Conservation (phyloP, 768 basidiomycete species). For the Lactarius sanguifluus region DNA sequence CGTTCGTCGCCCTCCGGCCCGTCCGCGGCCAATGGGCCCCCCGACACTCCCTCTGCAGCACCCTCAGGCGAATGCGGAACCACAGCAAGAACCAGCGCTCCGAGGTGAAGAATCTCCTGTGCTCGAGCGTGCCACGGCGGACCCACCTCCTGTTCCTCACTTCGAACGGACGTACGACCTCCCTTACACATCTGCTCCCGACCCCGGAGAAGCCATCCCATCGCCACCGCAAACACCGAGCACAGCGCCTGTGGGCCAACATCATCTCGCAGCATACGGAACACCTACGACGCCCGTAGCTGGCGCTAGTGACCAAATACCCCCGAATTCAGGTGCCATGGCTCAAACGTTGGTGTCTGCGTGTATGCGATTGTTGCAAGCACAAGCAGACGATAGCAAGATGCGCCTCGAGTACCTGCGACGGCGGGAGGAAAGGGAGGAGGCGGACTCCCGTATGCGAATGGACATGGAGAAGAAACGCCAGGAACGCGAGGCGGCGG, state of each 20-base stretch:
- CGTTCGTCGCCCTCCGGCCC: constrained; percentile 28
- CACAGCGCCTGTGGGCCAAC: constrained; percentile 23
- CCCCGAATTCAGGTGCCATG: constrained; percentile 48
- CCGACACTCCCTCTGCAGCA: constrained; percentile 24
- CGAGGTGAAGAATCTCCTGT: constrained; percentile 26
- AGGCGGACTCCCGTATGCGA: constrained; percentile 52
- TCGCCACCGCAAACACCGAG: constrained; percentile 31
- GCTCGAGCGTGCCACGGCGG: constrained; percentile 21
- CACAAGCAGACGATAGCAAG: constrained; percentile 68
- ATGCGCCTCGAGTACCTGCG: constrained; percentile 69
- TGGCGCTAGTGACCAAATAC: constrained; percentile 40
- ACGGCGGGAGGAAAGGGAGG: constrained; percentile 68
- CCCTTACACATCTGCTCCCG: constrained; percentile 22
- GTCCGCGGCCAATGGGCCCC: constrained; percentile 29
- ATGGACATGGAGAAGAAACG: constrained; percentile 54
- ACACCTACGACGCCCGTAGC: constrained; percentile 22
- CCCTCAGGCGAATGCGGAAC: constrained; percentile 18
- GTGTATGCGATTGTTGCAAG: constrained; percentile 59
- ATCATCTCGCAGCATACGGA: constrained; percentile 16
- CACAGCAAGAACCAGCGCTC: constrained; percentile 22
- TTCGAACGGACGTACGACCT: constrained; percentile 28
- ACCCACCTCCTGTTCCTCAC: constrained; percentile 25
- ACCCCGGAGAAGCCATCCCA: constrained; percentile 27
- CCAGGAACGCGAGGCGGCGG: constrained; percentile 55
- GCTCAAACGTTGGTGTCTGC: constrained; percentile 57